Percentiles rank a stretch among this genome's conserved stretches.
Conservation (phyloP, 257 asterid genomes). For the Solanum clarkiae region DNA sequence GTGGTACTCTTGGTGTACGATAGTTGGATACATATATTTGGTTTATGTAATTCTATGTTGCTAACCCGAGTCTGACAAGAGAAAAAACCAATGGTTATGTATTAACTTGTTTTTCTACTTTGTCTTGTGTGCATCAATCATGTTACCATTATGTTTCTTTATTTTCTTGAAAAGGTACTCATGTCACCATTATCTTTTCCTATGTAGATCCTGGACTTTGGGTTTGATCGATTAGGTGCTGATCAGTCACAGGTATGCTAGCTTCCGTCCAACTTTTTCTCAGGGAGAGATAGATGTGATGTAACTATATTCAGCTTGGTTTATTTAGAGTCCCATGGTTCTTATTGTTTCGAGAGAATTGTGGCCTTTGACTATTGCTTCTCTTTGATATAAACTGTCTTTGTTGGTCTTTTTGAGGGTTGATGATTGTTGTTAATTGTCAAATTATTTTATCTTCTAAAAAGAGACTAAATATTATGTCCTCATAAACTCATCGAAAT, state of each 20-base stretch:
- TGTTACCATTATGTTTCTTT: background rate
- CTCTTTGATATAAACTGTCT: background rate
- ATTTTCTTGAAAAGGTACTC: background rate
- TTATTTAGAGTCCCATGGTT: background rate
- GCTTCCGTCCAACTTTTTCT: background rate
- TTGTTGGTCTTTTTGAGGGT: background rate
- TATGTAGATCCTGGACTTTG: conserved; percentile 86
- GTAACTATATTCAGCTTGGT: background rate
- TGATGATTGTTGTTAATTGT: background rate
- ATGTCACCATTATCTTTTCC: conserved; percentile 18
- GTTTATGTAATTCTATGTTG: background rate
- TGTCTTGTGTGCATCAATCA: background rate
- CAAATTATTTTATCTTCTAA: background rate
- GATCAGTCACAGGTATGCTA: conserved; percentile 75
- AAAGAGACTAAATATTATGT: background rate
- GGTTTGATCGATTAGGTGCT: conserved; percentile 93
- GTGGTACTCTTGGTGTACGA: background rate
- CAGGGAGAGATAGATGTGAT: background rate
- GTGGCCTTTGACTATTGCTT: background rate
- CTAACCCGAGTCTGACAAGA: background rate
- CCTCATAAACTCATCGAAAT: background rate
- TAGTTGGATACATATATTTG: background rate
- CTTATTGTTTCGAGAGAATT: background rate
- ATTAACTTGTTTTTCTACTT: background rate
- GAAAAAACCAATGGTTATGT: background rate